Evolutionary conservation across 768 basidiomycete genomes (phyloP).

Genomic region (Russula brevipes): DNA sequence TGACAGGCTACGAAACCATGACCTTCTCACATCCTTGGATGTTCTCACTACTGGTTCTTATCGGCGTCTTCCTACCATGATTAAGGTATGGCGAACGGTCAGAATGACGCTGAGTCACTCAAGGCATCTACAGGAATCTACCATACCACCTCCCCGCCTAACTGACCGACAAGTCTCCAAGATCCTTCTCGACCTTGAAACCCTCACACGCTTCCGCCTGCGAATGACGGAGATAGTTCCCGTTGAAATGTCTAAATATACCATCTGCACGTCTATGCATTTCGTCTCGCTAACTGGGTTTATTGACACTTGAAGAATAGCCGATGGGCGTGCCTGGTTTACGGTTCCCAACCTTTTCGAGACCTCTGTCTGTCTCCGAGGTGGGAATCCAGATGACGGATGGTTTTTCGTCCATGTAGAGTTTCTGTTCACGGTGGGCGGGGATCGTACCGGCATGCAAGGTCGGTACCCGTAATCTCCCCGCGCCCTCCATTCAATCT

Average conservation of each 20-base stretch:
- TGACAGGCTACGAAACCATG: slow-evolving; percentile 82
- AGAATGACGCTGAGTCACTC: background rate
- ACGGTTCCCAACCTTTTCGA: slow-evolving; percentile 68
- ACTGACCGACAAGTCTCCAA: slow-evolving; percentile 60
- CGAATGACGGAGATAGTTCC: slow-evolving; percentile 77
- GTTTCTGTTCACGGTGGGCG: slow-evolving; percentile 67
- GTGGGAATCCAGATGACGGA: slow-evolving; percentile 60
- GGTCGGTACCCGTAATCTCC: slow-evolving; percentile 37
- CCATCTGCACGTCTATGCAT: slow-evolving; percentile 46
- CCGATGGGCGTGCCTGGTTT: slow-evolving; percentile 76
- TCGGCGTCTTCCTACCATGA: slow-evolving; percentile 67
- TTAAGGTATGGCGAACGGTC: slow-evolving; percentile 52
- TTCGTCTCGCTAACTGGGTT: slow-evolving; percentile 25
- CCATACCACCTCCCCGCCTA: slow-evolving; percentile 60
- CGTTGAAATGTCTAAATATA: slow-evolving; percentile 69
- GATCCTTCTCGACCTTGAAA: slow-evolving; percentile 68
- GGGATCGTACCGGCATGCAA: slow-evolving; percentile 67
- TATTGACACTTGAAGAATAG: slow-evolving; percentile 33
- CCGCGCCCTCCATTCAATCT: background rate
- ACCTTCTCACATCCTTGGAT: slow-evolving; percentile 85
- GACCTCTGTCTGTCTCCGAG: slow-evolving; percentile 66
- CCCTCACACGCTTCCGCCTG: slow-evolving; percentile 72
- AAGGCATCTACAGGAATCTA: slow-evolving; percentile 49
- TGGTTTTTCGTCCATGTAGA: slow-evolving; percentile 85
- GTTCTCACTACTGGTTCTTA: slow-evolving; percentile 87